Base-by-base conservation (phyloP, 2,329 filamentous ascomycete genomes). In the Scorias spongiosa region DNA sequence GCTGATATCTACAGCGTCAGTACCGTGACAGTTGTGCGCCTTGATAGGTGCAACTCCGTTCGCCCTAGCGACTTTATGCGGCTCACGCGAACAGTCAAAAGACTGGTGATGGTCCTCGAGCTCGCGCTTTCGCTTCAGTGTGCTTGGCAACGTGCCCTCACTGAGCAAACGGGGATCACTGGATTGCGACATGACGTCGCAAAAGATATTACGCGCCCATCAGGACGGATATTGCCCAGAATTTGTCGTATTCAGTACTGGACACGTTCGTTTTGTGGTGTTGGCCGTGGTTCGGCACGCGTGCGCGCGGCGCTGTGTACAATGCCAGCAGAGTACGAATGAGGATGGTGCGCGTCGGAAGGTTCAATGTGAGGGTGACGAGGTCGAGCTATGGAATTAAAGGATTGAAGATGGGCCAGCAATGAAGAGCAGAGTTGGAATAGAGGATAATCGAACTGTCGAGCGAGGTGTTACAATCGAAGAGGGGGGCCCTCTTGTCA, bases 101-200 rank as follows among this genome's bases (percentile, higher is more conserved):
- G 32, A 36, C 12, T 36, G 32, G 15, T 5, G 12, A 36, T 12
- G 11, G 18, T 18, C 38, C 11, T 39, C n/a, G 29, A 10, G 17
- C 29, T 43, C 45, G 26, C 50, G 46, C 45, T 52, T 52, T 39
- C 55, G 53, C 55, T 58, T 58, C 43, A 58, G 48, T 38, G 54
- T 52, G 53, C 47, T 44, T 38, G 54, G 51, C 36, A 54, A 56
- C 17, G 48, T 39, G 45, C 43, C 48, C 42, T 46, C 43, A 42
- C 47, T 41, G 38, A 48, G 42, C 42, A 46, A 48, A 40, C 48
- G 49, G 36, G 51, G 45, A 48, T 50, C 52, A 44, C 49, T 49
- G 39, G 48, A 46, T 47, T 58, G 54, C 54, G 55, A 57, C 55
- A 58, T 58, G 39, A 30, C 45, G 54, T 47, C 54, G 54, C 54